Evolutionary conservation across 2,329 filamentous ascomycete species (phyloP), one percentile per base, ranked within the genome.

Genomic region (Pleomassaria siparia): DNA sequence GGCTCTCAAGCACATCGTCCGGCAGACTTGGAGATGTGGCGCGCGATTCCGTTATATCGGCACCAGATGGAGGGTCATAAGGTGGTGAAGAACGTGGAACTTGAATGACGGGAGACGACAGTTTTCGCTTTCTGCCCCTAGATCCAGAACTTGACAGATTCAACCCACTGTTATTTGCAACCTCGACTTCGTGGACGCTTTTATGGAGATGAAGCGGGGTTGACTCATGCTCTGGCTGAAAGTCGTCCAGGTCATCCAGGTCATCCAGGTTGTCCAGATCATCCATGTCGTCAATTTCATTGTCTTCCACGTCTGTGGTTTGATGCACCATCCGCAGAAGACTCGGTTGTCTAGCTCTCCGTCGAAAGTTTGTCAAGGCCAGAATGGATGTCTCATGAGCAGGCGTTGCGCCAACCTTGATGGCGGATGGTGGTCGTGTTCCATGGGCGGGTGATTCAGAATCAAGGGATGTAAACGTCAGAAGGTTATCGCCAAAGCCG

Each of bases 141-240:
- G 69, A 67, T 16, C 59, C 56, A 18, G 63, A 63, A 50, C 62
- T 69, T 21, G 62, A 65, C 22, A 65, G 45, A 32, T 63, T 62
- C 2, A 62, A 53, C 37, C 59, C 64, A 39, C 59, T 65, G 45
- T 62, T 56, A 35, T 64, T 61, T 21, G 54, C 47, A 30, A 57
- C 58, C n/a, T 59, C 56, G 20, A 55, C 58, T 26, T 11, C 40
- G 8, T 52, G 48, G 12, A 32, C 35, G 74, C 67, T 53, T 18
- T 60, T 64, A 15, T 56, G 54, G 16, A 78, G 69, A 48, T 82
- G 80, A 21, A 86, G 60, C 3, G 86, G 85, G 6, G 86, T 89
- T 13, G 84, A 86, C 70, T 87, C 84, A 22, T 83, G 84, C 47
- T 88, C 84, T 0, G 79, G 85, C 43, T 74, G 78, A 60, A 82